Percentiles rank a stretch among this genome's conserved stretches.
phyloP scores from a whole-genome alignment of 768 basidiomycete genomes.

The Lyophyllum decastes region DNA sequence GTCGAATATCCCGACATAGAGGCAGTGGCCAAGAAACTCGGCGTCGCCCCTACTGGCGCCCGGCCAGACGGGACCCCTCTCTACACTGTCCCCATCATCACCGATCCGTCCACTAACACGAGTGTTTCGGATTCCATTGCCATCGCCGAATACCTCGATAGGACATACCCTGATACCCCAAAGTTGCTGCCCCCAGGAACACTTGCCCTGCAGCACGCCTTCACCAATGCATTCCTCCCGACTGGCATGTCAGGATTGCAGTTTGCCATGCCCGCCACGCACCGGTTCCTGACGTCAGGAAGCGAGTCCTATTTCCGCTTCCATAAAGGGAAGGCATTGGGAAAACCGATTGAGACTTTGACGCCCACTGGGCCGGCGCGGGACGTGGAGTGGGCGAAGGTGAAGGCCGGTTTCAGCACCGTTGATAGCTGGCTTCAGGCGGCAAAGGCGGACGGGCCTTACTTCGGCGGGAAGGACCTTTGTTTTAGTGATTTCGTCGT shows the following conservation, averaged over 20 bases:
- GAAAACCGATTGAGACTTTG: conserved; percentile 32
- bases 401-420: conserved; percentile 23
- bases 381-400: conserved; percentile 28
- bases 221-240: neutral
- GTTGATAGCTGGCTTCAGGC: conserved; percentile 19
- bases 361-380: conserved; percentile 26
- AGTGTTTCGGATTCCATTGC: conserved; percentile 35
- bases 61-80: conserved; percentile 26
- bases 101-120: conserved; percentile 33
- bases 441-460: conserved; percentile 20
- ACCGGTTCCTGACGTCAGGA: conserved; percentile 26
- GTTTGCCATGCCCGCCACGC: conserved; percentile 18
- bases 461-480: conserved; percentile 24
- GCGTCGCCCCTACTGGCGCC: conserved; percentile 27
- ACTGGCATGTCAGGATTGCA: conserved; percentile 8
- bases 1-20: conserved; percentile 42
- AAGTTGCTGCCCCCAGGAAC: conserved; percentile 31
- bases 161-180: conserved; percentile 36
- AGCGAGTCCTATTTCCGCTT: conserved; percentile 36
- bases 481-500: conserved; percentile 33
- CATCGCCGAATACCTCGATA: conserved; percentile 45
- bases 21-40: conserved; percentile 31
- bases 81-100: conserved; percentile 43
- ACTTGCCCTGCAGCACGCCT: conserved; percentile 16
- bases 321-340: conserved; percentile 29